Base-by-base conservation (phyloP, 208 protist species). In the Blastocrithidia nonstop region DNA sequence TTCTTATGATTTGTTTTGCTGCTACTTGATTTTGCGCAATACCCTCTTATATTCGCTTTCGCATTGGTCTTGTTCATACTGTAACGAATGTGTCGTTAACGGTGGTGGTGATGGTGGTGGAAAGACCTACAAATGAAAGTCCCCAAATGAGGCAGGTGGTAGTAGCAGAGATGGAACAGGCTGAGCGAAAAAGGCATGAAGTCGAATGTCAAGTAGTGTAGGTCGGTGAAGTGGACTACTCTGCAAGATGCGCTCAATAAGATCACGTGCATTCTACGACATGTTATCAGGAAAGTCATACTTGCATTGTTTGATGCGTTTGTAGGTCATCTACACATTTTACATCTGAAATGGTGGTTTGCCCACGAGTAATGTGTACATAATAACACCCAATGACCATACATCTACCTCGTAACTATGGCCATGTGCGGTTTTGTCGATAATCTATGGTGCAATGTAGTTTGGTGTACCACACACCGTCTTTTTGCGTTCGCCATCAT, bases 351-450 rank as follows among this genome's bases (percentile, higher is more conserved):
- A 99, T 1, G 97, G 97, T 26, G 96, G 96, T 45, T 89, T 76
- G 22, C 97, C 97, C n/a, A 97, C 71, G 13, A 99, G 61, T 11
- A 98, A 55, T 21, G 96, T 99, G 74, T 97, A 98, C 40, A 97
- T 51, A 42, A 98, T 98, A 17, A 99, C 96, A 28, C 96, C 97
- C 9, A 98, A 70, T 7, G 92, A 88, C 97, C 97, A 99, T 31
- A 96, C 80, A 68, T 99, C 96, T 4, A 98, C 97, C 60, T 98
- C 94, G 57, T 83, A 98, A 45, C 82, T 93, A 75, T 98, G 96
- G 11, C 93, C 94, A 38, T 85, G 71, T 45, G 68, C 76, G 21
- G 65, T 57, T 19, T 66, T 45, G 23, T 92, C 73, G 50, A 93
- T 75, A 57, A 97, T 89, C 57, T 96, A 88, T 4, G 94, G 94